phyloP scores from a whole-genome alignment of 768 basidiomycete species.

The Floccularia luteovirens region DNA sequence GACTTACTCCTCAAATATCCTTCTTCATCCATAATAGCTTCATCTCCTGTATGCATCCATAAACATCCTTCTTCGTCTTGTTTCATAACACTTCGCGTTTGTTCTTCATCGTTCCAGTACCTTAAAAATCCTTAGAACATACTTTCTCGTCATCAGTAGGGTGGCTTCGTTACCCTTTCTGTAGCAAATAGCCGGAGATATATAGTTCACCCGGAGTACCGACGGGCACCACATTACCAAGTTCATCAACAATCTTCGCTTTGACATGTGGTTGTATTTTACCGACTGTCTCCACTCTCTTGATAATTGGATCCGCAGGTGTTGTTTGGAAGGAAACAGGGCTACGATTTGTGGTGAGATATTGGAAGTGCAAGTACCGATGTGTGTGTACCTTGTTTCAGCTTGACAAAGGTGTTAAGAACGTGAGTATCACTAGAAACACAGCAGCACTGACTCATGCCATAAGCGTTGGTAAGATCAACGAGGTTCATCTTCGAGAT shows the following conservation, averaged over 20 bases:
- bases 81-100: conserved; percentile 54
- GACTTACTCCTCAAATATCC: conserved; percentile 69
- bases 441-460: conserved; percentile 62
- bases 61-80: conserved; percentile 43
- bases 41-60: conserved; percentile 85
- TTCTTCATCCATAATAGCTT: conserved; percentile 74
- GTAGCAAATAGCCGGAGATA: conserved; percentile 69
- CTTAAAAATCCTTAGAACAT: conserved; percentile 21
- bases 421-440: conserved; percentile 4
- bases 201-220: conserved; percentile 70
- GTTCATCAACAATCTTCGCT: conserved; percentile 58
- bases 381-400: conserved; percentile 51
- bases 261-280: conserved; percentile 68
- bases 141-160: neutral
- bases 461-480: conserved; percentile 74
- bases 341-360: conserved; percentile 22
- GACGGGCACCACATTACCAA: conserved; percentile 61
- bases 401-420: conserved; percentile 28
- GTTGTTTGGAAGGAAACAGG: conserved; percentile 83
- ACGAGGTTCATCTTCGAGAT: conserved; percentile 59
- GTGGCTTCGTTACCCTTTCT: conserved; percentile 54
- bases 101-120: conserved; percentile 71
- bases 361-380: neutral
- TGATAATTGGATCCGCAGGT: conserved; percentile 57
- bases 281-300: conserved; percentile 80